A percentile compares a stretch with the other conserved stretches of the same genome.
Conservation (phyloP, 1,284 basidiomycete genomes). For the Microbotryum silenes-acaulis region DNA sequence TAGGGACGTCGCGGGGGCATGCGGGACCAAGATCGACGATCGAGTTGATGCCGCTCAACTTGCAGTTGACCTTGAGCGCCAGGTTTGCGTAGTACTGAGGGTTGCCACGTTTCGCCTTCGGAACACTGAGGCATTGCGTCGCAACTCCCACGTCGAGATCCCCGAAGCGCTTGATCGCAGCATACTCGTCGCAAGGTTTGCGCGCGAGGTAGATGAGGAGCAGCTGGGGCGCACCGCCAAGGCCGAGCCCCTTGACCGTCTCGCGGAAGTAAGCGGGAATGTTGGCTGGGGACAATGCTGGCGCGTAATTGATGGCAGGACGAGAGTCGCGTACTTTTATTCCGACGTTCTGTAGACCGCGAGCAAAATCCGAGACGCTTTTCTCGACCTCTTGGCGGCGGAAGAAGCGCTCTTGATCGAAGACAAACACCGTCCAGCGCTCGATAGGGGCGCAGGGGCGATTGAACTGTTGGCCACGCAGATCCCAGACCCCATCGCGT, state of each 20-base stretch:
- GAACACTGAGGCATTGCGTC: constrained; percentile 15
- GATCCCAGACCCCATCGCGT: constrained; percentile 3
- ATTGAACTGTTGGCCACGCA: constrained; percentile 2
- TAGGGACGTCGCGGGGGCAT: constrained; percentile 34
- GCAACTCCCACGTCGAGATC: constrained; percentile 12
- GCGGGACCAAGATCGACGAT: constrained; percentile 4
- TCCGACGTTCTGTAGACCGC: too few relatives aligned
- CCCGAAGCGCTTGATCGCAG: constrained; percentile 12
- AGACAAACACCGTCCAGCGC: constrained; percentile 3
- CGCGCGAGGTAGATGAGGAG: constrained; percentile 7
- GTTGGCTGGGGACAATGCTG: too few relatives aligned
- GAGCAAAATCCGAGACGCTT: neutral
- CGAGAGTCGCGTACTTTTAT: too few relatives aligned
- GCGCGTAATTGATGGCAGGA: too few relatives aligned
- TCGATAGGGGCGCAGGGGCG: neutral
- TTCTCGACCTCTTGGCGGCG: neutral
- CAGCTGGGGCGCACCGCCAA: neutral
- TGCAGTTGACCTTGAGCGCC: constrained; percentile 64
- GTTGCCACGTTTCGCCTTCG: constrained; percentile 7
- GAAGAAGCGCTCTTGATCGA: constrained; percentile 1
- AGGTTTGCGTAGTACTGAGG: constrained; percentile 13
- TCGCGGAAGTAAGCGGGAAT: too few relatives aligned
- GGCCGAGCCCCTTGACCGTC: too few relatives aligned
- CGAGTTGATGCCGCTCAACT: constrained; percentile 69
- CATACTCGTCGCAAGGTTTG: constrained; percentile 9